Evolutionary conservation across 306 rosid species (phyloP), one percentile per base, ranked within the genome.

Genomic region (Betula pendula): DNA sequence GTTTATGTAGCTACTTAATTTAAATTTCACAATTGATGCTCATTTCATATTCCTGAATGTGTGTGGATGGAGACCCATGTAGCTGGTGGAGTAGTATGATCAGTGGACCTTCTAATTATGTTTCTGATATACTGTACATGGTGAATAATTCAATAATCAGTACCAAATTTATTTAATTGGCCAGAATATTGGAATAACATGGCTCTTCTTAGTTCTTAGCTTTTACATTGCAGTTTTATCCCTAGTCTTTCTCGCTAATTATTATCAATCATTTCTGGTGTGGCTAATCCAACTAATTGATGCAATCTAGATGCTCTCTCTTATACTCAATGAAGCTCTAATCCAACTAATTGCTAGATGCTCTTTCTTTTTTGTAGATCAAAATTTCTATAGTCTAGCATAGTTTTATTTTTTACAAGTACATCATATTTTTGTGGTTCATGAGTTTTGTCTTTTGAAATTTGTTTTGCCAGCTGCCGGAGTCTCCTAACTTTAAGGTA

Each of bases 401-500:
- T 58, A 1, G 1, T 22, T 45, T 31, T 3, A 12, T 10, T 52
- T 40, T 67, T 14, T 53, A 3, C 33, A n/a, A 17, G 13, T 74
- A 25, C 16, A 5, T 35, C 29, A 33, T 70, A 14, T 81, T 19
- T 55, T 2, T 2, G 67, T 22, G 17, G 27, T 65, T 65, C 6
- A 9, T 53, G n/a, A 52, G 53, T 27, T 33, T 47, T 49, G 12
- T 33, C 73, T 63, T 33, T 40, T 19, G 14, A 59, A 29, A 3
- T 42, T 31, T 49, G 25, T 4, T 66, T 43, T 72, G 69, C 31
- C 81, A 87, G 90, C 42, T 80, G 59, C 90, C 84, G 5, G 90
- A 79, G 8, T 87, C 88, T 22, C 90, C 90, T 33, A 78, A 87
- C 68, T 87, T 87, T 38, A 87, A 80, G 67, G 90, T 87, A 35